A percentile compares a stretch with the other conserved stretches of the same genome.
phyloP scores from a whole-genome alignment of 2,329 filamentous ascomycete species.

The Trichoderma afroharzianum region DNA sequence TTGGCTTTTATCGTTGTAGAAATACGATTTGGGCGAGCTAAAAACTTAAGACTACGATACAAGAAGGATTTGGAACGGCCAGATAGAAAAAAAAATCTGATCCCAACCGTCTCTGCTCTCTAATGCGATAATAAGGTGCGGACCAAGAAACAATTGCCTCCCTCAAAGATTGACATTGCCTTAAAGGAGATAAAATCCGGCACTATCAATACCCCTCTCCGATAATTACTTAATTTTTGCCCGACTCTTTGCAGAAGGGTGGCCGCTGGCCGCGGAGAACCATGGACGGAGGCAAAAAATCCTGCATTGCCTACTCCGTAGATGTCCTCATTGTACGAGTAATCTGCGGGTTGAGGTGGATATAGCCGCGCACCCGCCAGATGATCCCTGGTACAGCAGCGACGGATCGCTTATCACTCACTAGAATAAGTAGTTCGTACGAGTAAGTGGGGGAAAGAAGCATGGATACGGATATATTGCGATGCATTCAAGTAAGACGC shows the following conservation, averaged over 20 bases:
- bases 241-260: neutral
- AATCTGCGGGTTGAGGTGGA: neutral
- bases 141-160: neutral
- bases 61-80: neutral
- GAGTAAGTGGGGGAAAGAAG: neutral
- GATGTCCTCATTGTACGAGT: neutral
- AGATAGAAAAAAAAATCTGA: too few species aligned
- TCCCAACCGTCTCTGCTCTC: neutral
- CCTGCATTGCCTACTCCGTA: neutral
- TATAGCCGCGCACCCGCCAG: neutral
- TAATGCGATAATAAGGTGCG: neutral
- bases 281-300: neutral
- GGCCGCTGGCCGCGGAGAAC: neutral
- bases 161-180: neutral
- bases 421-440: neutral
- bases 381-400: neutral
- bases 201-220: neutral
- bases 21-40: neutral
- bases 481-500: neutral
- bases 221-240: neutral
- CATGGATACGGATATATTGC: neutral
- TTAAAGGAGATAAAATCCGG: neutral
- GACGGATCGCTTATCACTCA: neutral
- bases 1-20: neutral
- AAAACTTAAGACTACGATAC: neutral